phyloP scores from a whole-genome alignment of 2,329 filamentous ascomycete species.

The Phialemoniopsis sp. region DNA sequence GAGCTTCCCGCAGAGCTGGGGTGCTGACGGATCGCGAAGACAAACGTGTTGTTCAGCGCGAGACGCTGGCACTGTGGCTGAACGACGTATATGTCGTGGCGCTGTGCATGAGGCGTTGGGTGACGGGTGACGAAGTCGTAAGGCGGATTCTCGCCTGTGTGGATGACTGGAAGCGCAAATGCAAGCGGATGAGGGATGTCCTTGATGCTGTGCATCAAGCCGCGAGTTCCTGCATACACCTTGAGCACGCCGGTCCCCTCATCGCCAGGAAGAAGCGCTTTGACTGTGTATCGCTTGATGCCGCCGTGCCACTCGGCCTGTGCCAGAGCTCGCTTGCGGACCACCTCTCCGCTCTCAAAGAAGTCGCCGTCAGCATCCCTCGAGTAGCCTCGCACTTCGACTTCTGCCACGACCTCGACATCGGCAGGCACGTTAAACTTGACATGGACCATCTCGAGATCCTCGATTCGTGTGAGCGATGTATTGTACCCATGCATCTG shows the following conservation, averaged over 20 bases:
- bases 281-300: constrained; percentile 87
- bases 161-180: constrained; percentile 82
- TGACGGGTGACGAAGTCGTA: constrained; percentile 93
- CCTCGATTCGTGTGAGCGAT: constrained; percentile 77
- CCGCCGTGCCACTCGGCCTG: constrained; percentile 90
- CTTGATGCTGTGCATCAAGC: constrained; percentile 95
- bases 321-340: constrained; percentile 81
- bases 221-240: constrained; percentile 89
- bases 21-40: constrained; percentile 93
- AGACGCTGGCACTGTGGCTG: constrained; percentile 89
- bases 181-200: constrained; percentile 92
- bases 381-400: constrained; percentile 77
- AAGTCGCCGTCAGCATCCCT: constrained; percentile 84
- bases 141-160: constrained; percentile 86
- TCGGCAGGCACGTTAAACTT: constrained; percentile 85
- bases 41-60: constrained; percentile 94
- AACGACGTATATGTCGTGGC: constrained; percentile 94
- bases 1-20: constrained; percentile 52
- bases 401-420: constrained; percentile 87
- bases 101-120: constrained; percentile 94
- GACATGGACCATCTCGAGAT: constrained; percentile 88
- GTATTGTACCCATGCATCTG: constrained; percentile 90
- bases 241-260: constrained; percentile 86
- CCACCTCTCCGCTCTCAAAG: constrained; percentile 85
- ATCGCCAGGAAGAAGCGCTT: constrained; percentile 85